Base-by-base conservation (phyloP, 163 green algal species). In the Coccomyxa subellipsoidea region DNA sequence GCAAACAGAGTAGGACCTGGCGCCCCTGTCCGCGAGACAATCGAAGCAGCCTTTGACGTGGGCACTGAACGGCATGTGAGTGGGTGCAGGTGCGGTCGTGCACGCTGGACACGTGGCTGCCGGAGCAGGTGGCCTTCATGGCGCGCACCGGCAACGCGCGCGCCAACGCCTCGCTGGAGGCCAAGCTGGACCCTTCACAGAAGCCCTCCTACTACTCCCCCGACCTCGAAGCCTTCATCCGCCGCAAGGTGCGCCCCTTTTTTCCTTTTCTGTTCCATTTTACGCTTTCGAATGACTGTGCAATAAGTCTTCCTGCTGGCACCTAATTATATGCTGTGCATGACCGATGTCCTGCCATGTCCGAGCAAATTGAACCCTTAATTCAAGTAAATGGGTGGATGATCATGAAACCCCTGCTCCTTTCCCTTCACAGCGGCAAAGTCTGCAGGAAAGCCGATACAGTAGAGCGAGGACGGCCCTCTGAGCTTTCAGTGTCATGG, bases 51-150 rank as follows among this genome's bases (percentile, higher is more conserved):
- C n/a, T n/a, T n/a, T n/a, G n/a, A n/a, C n/a, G n/a, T n/a, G 3
- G 23, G 47, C 23, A 7, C 47, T 59, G 47, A 59, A 54, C n/a
- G 47, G 47, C 23, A 4, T 25, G 34, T 47, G 29, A 59, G 7
- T 72, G 12, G 25, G 39, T 78, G 72, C 88, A 95, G 90, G 92
- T 96, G 34, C 89, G 93, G 27, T 95, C 91, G 8, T 94, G 88
- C 76, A 94, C 90, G 0, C 85, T 97, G 38, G 94, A 97, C 87
- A 96, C 90, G 32, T 98, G 94, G 94, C 89, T 96, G 34, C 91
- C 92, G 25, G 87, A 91, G 73, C 93, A 97, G 80, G 89, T 97
- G 29, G 85, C 77, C 25, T 92, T 92, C 83, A 95, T 96, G 90
- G 86, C 85, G 4, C 40, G 35, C 25, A 90, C 88, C 5, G 94